Evolutionary conservation across 805 yeast genomes (phyloP).

Genomic region (Lipomyces chichibuensis): DNA sequence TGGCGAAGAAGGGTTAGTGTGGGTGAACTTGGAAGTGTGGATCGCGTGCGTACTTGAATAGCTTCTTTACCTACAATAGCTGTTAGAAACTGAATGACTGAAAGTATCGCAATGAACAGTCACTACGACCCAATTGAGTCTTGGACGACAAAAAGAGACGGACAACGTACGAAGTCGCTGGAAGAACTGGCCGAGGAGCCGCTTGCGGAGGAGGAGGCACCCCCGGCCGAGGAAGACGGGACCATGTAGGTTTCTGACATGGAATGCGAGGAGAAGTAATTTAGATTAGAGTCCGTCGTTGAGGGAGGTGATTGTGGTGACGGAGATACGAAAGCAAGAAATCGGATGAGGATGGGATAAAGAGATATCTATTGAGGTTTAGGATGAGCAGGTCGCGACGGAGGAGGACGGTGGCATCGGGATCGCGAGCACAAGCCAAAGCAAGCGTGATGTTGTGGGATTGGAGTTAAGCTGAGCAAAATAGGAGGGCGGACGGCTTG

Average conservation of each 20-base stretch:
- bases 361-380: constrained; percentile 7
- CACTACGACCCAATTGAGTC: not conserved
- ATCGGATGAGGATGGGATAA: constrained; percentile 4
- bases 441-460: not conserved
- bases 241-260: not conserved
- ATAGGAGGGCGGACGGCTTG: not conserved
- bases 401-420: not conserved
- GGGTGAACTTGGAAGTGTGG: not conserved
- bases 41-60: constrained; percentile 24
- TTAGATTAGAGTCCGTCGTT: not conserved
- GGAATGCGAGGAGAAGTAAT: not conserved
- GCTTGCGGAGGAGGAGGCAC: constrained; percentile 13
- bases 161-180: constrained; percentile 35
- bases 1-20: constrained; percentile 46
- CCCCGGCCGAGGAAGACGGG: constrained; percentile 14
- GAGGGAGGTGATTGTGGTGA: not conserved
- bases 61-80: constrained; percentile 30
- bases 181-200: constrained; percentile 32
- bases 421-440: not conserved
- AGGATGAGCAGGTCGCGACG: constrained; percentile 1
- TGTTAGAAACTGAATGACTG: not conserved
- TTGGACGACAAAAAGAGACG: not conserved
- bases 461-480: not conserved
- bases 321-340: not conserved
- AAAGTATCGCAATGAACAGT: not conserved